Evolutionary conservation across 108 stramenopile species (phyloP).

Genomic region (Nannochloropsis oceanica): DNA sequence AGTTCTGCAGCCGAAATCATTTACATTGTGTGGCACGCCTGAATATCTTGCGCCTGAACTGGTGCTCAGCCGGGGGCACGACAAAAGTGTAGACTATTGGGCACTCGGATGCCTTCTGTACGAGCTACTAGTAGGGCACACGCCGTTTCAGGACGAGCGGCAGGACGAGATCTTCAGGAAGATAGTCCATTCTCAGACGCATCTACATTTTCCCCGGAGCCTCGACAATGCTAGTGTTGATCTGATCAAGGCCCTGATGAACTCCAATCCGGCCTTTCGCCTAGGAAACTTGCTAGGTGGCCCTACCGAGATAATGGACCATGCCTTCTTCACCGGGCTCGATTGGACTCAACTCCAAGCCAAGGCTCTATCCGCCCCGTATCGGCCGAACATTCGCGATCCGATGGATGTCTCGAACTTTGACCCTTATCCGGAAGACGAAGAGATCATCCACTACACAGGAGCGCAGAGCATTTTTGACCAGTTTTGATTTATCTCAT

Average conservation of each 20-base stretch:
- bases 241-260: constrained; percentile 29
- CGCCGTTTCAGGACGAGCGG: constrained; percentile 44
- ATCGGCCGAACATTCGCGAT: constrained; percentile 80
- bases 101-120: constrained; percentile 86
- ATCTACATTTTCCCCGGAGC: constrained; percentile 53
- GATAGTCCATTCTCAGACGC: constrained; percentile 4
- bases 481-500: constrained; percentile 15
- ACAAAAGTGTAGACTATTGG: constrained; percentile 96
- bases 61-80: constrained; percentile 88
- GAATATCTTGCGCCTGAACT: constrained; percentile 98
- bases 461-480: constrained; percentile 37
- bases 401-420: constrained; percentile 86
- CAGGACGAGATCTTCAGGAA: constrained; percentile 47
- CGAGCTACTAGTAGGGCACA: constrained; percentile 57
- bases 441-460: constrained; percentile 36
- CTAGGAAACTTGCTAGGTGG: constrained; percentile 39
- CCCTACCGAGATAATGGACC: constrained; percentile 68
- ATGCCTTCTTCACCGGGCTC: constrained; percentile 65
- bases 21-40: constrained; percentile 87
- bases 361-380: constrained; percentile 79
- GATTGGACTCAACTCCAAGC: constrained; percentile 34
- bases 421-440: constrained; percentile 90
- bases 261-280: constrained; percentile 27
- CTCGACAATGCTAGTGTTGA: constrained; percentile 44
- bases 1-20: constrained; percentile 66